These are phyloP conservation scores for Phyllosticta citribraziliensis DNA, from an alignment of 2,329 filamentous ascomycete species.

Conservation along the genomic window DNA sequence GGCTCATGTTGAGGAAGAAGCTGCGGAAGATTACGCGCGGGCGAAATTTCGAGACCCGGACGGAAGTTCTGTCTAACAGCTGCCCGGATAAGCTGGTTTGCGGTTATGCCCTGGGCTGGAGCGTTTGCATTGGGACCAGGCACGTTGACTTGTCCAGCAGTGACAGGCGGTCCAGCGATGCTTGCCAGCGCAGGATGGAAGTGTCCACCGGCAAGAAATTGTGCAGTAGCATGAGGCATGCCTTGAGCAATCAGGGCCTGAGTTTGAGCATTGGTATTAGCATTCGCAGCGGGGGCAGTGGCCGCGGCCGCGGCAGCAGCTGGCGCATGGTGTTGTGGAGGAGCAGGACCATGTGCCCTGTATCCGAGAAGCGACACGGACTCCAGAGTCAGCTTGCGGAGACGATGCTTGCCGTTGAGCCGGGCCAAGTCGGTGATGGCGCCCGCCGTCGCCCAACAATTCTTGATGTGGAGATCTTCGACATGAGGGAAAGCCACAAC, in stretches of 20 bases:
- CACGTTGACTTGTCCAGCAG: too few species aligned
- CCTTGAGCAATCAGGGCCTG: slow-evolving; percentile 21
- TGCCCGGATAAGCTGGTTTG: too few species aligned
- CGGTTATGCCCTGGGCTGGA: too few species aligned
- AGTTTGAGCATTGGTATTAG: background rate
- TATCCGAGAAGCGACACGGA: slow-evolving; percentile 40
- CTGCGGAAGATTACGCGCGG: too few species aligned
- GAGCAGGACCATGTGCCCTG: background rate
- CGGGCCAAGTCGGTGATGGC: slow-evolving; percentile 45
- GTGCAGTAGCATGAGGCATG: background rate
- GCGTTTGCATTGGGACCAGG: too few species aligned
- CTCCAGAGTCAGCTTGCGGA: slow-evolving; percentile 50
- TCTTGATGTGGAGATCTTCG: slow-evolving; percentile 52
- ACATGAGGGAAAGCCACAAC: slow-evolving; percentile 46
- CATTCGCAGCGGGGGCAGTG: too few species aligned
- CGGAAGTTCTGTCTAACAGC: too few species aligned
- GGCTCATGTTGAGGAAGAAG: too few species aligned
- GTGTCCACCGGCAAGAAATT: too few species aligned
- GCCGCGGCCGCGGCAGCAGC: background rate
- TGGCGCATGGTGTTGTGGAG: background rate
- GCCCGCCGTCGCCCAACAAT: slow-evolving; percentile 58
- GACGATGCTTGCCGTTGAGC: slow-evolving; percentile 31
- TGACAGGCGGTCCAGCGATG: too few species aligned
- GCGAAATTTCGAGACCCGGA: too few species aligned
- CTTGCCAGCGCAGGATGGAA: too few species aligned